These are phyloP conservation scores for Staphylotrichum longicolle DNA, from an alignment of 495 filamentous ascomycete species.

Conservation along the genomic window DNA sequence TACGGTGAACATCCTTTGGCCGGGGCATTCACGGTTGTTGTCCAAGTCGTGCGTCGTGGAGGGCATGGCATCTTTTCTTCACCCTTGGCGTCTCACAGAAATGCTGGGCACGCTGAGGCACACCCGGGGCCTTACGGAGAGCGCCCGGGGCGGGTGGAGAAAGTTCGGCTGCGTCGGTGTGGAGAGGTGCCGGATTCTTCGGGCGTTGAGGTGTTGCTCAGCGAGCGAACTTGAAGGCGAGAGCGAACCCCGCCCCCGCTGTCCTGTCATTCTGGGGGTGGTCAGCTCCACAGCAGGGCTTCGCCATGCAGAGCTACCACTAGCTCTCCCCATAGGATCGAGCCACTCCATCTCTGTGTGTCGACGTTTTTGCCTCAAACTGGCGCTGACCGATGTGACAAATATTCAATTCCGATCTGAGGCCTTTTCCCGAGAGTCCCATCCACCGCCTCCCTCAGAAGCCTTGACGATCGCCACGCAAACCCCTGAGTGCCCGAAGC, in stretches of 20 bases:
- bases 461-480: not conserved
- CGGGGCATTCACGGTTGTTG: not conserved
- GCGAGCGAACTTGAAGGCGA: not conserved
- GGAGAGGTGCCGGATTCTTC: not conserved
- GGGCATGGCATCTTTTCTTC: conserved; percentile 1
- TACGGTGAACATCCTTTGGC: not conserved
- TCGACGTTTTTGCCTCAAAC: too few relatives aligned
- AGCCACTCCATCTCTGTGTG: too few relatives aligned
- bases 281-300: not conserved
- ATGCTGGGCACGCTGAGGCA: not conserved
- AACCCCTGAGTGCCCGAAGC: too few relatives aligned
- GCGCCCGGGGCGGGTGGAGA: conserved; percentile 8
- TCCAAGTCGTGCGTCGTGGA: conserved; percentile 12
- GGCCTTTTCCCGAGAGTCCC: too few relatives aligned
- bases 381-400: not conserved
- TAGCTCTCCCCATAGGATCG: too few relatives aligned
- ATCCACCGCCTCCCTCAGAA: too few relatives aligned
- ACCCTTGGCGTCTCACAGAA: conserved; percentile 1
- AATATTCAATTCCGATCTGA: not conserved
- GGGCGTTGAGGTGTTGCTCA: not conserved
- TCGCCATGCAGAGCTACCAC: conserved; percentile 5
- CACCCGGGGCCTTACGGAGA: not conserved
- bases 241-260: not conserved
- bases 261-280: not conserved
- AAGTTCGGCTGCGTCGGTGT: conserved; percentile 7